Evolutionary conservation across 2,329 filamentous ascomycete species (phyloP), one percentile per base, ranked within the genome.

Genomic region (Sclerotinia spermophila): DNA sequence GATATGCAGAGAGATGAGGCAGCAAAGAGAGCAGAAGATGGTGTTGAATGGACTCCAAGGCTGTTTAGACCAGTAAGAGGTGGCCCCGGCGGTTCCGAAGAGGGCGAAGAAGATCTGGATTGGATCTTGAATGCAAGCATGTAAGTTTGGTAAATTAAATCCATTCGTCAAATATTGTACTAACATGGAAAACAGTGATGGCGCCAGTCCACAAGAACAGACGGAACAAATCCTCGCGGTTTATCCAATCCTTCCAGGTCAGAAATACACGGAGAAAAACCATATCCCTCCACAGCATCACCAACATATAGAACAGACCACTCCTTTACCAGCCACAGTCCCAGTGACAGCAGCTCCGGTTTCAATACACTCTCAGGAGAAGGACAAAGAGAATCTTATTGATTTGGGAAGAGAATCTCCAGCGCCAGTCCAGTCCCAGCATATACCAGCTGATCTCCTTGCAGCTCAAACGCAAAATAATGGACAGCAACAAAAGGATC

Each of bases 51-150:
- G 96, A 88, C 89, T 45, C 95, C 96, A 0, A 89, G 90, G 73
- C 86, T 98, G 19, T 99, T 99, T 84, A 87, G 94, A 72, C 83
- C 83, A 62, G 91, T 96, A 17, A 86, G 87, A 59, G 89, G 89
- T 35, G 92, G 90, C 1, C 88, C 89, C 2, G 90, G 90, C 44
- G 90, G 89, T 1, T 79, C 86, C 5, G 92, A 96, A 73, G 90
- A 95, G 79, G 92, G 92, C 40, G 92, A 96, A 80, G 93, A 96
- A 79, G 93, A 92, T 74, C 83, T 99, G 42, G 96, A 98, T 81
- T 99, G 93, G 93, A 94, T 98, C 78, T 92, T 99, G 77, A 91
- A 95, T 80, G 91, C 94, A 2, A 85, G 90, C 70, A 87, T 99
- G 94, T 97, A 82, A 81, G 88, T 80, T 45, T 3, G 27, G 27